phyloP scores from a whole-genome alignment of 108 stramenopile genomes.

The Craspedostauros australis region DNA sequence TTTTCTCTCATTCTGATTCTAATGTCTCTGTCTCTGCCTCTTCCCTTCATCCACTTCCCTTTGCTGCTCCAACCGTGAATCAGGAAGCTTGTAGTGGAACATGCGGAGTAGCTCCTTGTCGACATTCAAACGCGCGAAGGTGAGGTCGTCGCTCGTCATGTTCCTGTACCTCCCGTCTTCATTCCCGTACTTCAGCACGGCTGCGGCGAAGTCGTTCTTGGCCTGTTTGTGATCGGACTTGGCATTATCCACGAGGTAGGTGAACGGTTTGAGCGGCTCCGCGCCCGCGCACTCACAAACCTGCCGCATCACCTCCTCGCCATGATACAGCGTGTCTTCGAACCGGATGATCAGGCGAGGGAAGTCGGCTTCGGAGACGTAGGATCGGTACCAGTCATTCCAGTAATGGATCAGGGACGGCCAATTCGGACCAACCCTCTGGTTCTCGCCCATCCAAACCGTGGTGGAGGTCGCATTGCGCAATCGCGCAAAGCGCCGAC shows the following conservation, averaged over 20 bases:
- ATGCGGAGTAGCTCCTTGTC: conserved; percentile 45
- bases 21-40: too few species aligned
- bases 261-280: background rate
- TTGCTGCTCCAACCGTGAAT: too few species aligned
- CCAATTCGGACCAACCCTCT: conserved; percentile 22
- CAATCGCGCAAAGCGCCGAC: conserved; percentile 7
- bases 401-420: conserved; percentile 56
- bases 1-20: too few species aligned
- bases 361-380: conserved; percentile 32
- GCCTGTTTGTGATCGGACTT: conserved; percentile 21
- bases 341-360: conserved; percentile 67
- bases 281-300: conserved; percentile 72
- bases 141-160: conserved; percentile 43
- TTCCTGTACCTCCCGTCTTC: conserved; percentile 35
- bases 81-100: conserved; percentile 43
- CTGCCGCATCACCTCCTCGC: conserved; percentile 37
- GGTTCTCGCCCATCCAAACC: conserved; percentile 23
- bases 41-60: too few species aligned
- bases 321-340: conserved; percentile 73
- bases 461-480: conserved; percentile 12
- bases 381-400: conserved; percentile 68
- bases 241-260: conserved; percentile 15
- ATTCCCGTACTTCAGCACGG: conserved; percentile 66
- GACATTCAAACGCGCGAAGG: conserved; percentile 32
- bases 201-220: conserved; percentile 50